These are phyloP conservation scores for Syzygium malaccense DNA, from an alignment of 441 rosid genomes.

Conservation along the genomic window DNA sequence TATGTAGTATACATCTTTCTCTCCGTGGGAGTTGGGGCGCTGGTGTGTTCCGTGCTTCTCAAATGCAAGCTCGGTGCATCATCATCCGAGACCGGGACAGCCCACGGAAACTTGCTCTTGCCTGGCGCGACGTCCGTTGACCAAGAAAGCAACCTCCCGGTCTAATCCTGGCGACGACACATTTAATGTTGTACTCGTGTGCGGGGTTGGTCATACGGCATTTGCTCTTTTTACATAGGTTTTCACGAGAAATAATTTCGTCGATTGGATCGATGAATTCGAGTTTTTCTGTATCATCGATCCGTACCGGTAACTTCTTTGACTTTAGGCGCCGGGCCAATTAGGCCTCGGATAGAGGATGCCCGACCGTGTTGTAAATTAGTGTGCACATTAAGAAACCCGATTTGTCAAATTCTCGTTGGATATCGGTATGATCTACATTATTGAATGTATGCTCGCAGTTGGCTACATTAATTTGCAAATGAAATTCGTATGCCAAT, in stretches of 20 bases:
- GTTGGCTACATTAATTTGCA: too few species aligned
- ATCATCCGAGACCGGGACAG: not conserved
- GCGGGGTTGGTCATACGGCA: not conserved
- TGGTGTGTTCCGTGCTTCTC: not conserved
- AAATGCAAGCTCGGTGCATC: not conserved
- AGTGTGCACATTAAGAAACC: not conserved
- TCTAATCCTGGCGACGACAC: not conserved
- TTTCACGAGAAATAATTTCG: too few species aligned
- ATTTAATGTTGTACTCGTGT: not conserved
- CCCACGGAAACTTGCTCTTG: rapidly evolving
- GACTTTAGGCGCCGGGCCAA: too few species aligned
- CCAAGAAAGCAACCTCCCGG: not conserved
- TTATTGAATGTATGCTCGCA: too few species aligned
- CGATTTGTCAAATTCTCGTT: not conserved
- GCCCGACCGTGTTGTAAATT: not conserved
- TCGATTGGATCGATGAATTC: too few species aligned
- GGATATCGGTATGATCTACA: too few species aligned
- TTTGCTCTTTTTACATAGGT: too few species aligned
- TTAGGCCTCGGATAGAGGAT: not conserved
- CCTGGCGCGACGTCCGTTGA: rapidly evolving
- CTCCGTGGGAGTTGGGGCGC: not conserved
- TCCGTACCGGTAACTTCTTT: too few species aligned
- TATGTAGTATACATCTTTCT: rapidly evolving
- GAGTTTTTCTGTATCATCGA: too few species aligned
- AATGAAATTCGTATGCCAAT: too few species aligned